phyloP scores from a whole-genome alignment of 345 rosid species.

The Alliaria petiolata region DNA sequence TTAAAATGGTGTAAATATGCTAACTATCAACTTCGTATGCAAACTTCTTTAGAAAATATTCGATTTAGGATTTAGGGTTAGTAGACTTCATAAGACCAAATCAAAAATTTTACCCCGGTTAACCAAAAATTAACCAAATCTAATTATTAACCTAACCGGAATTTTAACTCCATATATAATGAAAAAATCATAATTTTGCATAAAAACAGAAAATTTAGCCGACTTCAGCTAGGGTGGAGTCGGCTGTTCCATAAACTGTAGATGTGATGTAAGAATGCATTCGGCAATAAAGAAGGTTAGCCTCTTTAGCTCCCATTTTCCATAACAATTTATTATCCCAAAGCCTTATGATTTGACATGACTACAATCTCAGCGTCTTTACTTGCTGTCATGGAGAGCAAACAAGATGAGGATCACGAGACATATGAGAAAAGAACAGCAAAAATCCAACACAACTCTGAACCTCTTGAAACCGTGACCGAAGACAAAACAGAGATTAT shows the following conservation, averaged over 20 bases:
- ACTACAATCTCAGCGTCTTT: slow-evolving; percentile 49
- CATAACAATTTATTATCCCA: neutral
- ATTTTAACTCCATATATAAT: no score
- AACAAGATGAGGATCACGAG: slow-evolving; percentile 57
- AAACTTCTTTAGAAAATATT: no score
- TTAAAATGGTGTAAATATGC: no score
- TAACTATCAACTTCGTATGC: no score
- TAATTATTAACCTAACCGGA: no score
- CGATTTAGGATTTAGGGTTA: no score
- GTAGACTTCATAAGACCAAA: no score
- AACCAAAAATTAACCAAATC: no score
- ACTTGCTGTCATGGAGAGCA: slow-evolving; percentile 46
- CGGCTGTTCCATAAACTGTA: slow-evolving; percentile 90
- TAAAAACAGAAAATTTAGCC: no score
- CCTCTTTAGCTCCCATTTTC: slow-evolving; percentile 1
- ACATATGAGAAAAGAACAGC: slow-evolving; percentile 40
- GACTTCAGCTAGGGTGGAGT: slow-evolving; percentile 98
- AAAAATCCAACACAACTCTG: slow-evolving; percentile 37
- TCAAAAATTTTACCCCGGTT: no score
- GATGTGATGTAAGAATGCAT: slow-evolving; percentile 91
- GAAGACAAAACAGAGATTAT: slow-evolving; percentile 49
- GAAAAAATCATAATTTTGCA: no score
- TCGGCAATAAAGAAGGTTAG: slow-evolving; percentile 87
- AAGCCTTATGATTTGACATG: neutral
- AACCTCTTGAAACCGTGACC: slow-evolving; percentile 33